A percentile compares a stretch with the other conserved stretches of the same genome.
phyloP scores from a whole-genome alignment of 2,329 filamentous ascomycete genomes.

The Phaeosphaeriaceae sp. region DNA sequence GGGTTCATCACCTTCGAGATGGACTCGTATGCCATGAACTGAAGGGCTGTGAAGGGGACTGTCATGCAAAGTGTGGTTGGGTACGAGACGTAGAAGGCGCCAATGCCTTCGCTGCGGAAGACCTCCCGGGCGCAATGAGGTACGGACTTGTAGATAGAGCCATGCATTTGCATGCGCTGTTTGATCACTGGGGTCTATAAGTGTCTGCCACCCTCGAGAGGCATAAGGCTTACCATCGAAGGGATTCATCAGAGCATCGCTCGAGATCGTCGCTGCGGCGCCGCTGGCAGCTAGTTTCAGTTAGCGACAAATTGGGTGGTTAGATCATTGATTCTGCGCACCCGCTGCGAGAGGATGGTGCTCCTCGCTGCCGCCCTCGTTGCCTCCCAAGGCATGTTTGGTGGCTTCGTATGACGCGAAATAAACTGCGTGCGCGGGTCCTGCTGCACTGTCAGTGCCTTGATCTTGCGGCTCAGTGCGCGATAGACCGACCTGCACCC shows the following conservation, averaged over 20 bases:
- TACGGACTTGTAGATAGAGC: slow-evolving; percentile 90
- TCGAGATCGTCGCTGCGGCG: slow-evolving; percentile 93
- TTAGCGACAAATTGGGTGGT: slow-evolving; percentile 42
- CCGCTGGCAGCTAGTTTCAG: slow-evolving; percentile 78
- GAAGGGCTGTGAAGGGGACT: slow-evolving; percentile 93
- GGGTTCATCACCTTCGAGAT: slow-evolving; percentile 95
- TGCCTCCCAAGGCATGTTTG: slow-evolving; percentile 95
- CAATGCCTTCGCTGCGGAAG: slow-evolving; percentile 84
- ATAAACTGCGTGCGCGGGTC: slow-evolving; percentile 95
- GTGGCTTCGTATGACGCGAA: slow-evolving; percentile 98
- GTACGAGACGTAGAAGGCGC: slow-evolving; percentile 97
- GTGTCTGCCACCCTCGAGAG: slow-evolving; percentile 10
- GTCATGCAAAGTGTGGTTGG: slow-evolving; percentile 98
- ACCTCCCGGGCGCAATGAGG: slow-evolving; percentile 86
- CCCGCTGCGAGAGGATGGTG: slow-evolving; percentile 94
- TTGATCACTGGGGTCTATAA: slow-evolving; percentile 79
- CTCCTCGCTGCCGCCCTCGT: slow-evolving; percentile 81
- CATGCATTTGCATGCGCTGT: slow-evolving; percentile 98
- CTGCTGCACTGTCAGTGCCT: slow-evolving; percentile 58
- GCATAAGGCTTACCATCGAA: slow-evolving; percentile 79
- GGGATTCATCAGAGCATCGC: slow-evolving; percentile 98
- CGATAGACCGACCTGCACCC: slow-evolving; percentile 74
- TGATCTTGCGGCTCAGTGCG: slow-evolving; percentile 4
- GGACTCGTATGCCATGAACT: slow-evolving; percentile 97
- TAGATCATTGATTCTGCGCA: slow-evolving; percentile 52